Evolutionary conservation across 2,329 filamentous ascomycete species (phyloP), one percentile per base, ranked within the genome.

Genomic region (Fusarium pseudoanthophilum): DNA sequence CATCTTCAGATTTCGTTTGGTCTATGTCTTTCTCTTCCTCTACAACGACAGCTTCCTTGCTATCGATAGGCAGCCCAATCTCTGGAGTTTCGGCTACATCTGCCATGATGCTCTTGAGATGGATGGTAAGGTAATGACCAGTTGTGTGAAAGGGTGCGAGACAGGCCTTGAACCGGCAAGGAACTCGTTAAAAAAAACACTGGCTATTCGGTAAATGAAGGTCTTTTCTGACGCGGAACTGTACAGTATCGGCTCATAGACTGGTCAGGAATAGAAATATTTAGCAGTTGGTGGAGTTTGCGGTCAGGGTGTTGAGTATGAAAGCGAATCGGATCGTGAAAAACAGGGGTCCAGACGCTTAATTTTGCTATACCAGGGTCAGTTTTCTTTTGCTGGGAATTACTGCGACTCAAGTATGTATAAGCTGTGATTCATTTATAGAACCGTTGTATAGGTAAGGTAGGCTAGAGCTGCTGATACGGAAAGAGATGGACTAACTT

Each of bases 311-410:
- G 48, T 43, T 43, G 26, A 53, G 51, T n/a, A 55, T n/a, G 51
- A 34, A 71, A 48, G 42, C 60, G 48, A 43, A 64, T 61, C 43
- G 51, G 60, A 62, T 55, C n/a, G 46, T 36, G 51, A 42, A 36
- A 60, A 62, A 43, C 55, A 74, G 60, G 71, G 71, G 57, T 60
- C 56, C 53, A 65, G 56, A 53, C 46, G 43, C 26, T 60, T 65
- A 45, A 43, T n/a, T 18, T 52, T 64, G 40, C 36, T 42, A 28
- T 28, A 56, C 34, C 28, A 37, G 42, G 48, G 34, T 55, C 15
- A 7, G 15, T 28, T 36, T 30, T 24, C 21, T 45, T 16, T 36
- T 60, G 48, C 30, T 36, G 32, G 24, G 40, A 26, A 26, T 20
- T 42, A 40, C 24, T 21, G 34, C n/a, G 36, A 28, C 37, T 57